These are phyloP conservation scores for Moesziomyces parantarcticus DNA, from an alignment of 1,284 basidiomycete genomes.

Conservation along the genomic window DNA sequence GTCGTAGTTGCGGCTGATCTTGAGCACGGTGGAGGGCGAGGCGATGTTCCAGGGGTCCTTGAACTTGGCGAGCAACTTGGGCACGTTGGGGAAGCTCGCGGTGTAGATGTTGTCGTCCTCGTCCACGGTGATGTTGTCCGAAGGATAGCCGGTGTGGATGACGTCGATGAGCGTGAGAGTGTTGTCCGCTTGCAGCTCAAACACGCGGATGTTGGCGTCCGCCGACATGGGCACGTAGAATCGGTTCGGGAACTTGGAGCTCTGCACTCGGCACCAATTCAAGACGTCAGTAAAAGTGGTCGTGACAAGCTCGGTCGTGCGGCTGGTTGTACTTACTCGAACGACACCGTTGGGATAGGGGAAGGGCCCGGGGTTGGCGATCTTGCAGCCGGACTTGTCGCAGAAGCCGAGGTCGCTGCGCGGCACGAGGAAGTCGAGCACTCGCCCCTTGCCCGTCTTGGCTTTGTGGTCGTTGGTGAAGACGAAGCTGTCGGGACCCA, in stretches of 20 bases:
- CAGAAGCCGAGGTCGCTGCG: conserved; percentile 50
- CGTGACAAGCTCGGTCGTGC: no score
- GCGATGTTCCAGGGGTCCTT: conserved; percentile 33
- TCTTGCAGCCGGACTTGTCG: conserved; percentile 54
- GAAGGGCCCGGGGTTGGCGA: conserved; percentile 34
- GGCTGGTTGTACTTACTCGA: neutral
- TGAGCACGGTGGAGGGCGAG: conserved; percentile 42
- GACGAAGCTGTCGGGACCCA: conserved; percentile 56
- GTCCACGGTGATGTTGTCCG: conserved; percentile 54
- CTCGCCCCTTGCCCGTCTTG: conserved; percentile 35
- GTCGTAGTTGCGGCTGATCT: conserved; percentile 48
- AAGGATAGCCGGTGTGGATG: conserved; percentile 47
- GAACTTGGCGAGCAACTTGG: conserved; percentile 39
- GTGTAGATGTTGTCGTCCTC: conserved; percentile 48
- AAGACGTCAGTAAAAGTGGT: no score
- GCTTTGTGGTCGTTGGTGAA: conserved; percentile 58
- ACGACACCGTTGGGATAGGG: conserved; percentile 54
- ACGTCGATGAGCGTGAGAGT: conserved; percentile 41
- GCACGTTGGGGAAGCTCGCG: conserved; percentile 44
- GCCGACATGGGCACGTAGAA: conserved; percentile 43
- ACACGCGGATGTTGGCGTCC: conserved; percentile 38
- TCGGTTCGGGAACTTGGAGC: conserved; percentile 21
- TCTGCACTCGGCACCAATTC: neutral
- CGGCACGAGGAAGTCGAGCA: conserved; percentile 37
- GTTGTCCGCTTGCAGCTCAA: conserved; percentile 56